Conservation (phyloP, 2,329 filamentous ascomycete genomes). For the Emmonsiellopsis sp. region DNA sequence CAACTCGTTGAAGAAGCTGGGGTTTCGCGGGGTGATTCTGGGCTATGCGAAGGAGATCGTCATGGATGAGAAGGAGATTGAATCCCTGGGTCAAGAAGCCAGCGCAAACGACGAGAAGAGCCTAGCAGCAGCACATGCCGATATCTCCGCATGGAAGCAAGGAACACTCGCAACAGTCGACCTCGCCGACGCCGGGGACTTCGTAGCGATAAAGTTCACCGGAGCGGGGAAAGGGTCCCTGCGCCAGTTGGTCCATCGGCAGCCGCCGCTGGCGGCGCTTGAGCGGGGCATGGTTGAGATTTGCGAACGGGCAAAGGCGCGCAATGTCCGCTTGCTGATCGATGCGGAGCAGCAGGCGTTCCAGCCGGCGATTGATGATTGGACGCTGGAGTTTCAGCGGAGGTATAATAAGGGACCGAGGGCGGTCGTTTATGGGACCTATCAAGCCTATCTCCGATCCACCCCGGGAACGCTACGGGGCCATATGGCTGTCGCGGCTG, state of each 20-base stretch:
- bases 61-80: conserved; percentile 42
- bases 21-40: conserved; percentile 75
- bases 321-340: conserved; percentile 65
- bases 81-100: background rate
- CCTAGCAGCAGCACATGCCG: conserved; percentile 11
- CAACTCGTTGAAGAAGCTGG: conserved; percentile 58
- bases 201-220: conserved; percentile 66
- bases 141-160: conserved; percentile 52
- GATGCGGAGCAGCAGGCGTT: conserved; percentile 76
- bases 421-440: conserved; percentile 68
- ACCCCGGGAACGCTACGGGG: conserved; percentile 48
- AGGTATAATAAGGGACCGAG: conserved; percentile 56
- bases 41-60: conserved; percentile 79
- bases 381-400: conserved; percentile 65
- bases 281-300: conserved; percentile 62
- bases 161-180: conserved; percentile 65
- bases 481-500: conserved; percentile 52
- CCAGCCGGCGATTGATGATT: conserved; percentile 70
- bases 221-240: conserved; percentile 73
- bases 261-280: conserved; percentile 55
- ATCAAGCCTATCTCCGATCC: conserved; percentile 65
- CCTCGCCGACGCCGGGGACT: conserved; percentile 42
- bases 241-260: conserved; percentile 53
- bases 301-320: conserved; percentile 60
- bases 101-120: conserved; percentile 10